phyloP scores from a whole-genome alignment of 306 rosid genomes.

The Glycine soja region DNA sequence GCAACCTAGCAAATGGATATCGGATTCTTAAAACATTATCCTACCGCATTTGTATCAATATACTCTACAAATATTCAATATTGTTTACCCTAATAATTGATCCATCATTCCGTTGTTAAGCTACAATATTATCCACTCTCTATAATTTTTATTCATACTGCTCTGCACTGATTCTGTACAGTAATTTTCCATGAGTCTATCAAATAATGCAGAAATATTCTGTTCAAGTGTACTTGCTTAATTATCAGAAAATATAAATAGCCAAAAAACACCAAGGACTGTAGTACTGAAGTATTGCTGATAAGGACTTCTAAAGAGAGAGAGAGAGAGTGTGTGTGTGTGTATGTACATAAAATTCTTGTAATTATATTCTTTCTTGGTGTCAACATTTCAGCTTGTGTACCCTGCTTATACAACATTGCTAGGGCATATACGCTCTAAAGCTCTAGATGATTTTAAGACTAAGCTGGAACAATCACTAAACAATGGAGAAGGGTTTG shows the following conservation, averaged over 20 bases:
- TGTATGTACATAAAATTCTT: neutral
- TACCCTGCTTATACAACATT: constrained; percentile 67
- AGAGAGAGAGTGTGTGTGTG: no score
- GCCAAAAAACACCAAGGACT: constrained; percentile 8
- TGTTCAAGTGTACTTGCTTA: constrained; percentile 13
- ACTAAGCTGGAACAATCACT: constrained; percentile 67
- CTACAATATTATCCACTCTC: neutral
- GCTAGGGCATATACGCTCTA: constrained; percentile 76
- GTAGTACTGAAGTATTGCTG: constrained; percentile 24
- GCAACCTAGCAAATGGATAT: neutral
- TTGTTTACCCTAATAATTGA: neutral
- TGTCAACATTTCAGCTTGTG: constrained; percentile 67
- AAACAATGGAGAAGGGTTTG: constrained; percentile 78
- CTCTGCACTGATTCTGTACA: no score
- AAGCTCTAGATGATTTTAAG: constrained; percentile 68
- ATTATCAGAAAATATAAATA: constrained; percentile 17
- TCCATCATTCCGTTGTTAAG: neutral
- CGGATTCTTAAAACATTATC: neutral
- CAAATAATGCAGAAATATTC: constrained; percentile 11
- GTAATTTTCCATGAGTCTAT: no score
- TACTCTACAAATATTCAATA: neutral
- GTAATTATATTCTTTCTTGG: constrained; percentile 14
- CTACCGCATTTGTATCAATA: neutral
- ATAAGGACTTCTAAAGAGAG: neutral
- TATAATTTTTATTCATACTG: no score